These are phyloP conservation scores for Craterostigma plantagineum DNA, from an alignment of 257 asterid genomes.

Conservation along the genomic window DNA sequence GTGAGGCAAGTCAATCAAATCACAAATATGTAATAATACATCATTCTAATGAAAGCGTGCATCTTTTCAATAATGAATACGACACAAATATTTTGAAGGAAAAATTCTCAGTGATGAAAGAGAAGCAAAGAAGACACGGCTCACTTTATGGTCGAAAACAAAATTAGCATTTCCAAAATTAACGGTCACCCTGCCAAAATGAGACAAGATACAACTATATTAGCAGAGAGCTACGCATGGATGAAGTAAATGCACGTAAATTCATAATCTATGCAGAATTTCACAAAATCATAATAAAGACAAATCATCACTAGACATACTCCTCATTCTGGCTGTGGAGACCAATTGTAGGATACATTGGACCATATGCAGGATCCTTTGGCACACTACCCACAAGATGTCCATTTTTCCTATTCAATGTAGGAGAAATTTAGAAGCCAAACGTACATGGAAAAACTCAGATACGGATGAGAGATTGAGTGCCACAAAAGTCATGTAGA, in stretches of 20 bases:
- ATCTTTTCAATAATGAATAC: no score
- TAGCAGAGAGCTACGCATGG: conserved; percentile 5
- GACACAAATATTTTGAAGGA: no score
- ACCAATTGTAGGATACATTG: conserved; percentile 74
- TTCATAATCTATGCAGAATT: conserved; percentile 9
- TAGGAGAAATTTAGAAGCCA: conserved; percentile 8
- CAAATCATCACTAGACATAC: conserved; percentile 31
- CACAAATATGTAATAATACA: no score
- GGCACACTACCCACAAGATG: conserved; percentile 47
- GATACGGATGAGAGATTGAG: not conserved
- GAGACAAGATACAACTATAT: no score
- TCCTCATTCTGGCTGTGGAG: conserved; percentile 95
- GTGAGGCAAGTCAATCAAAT: no score
- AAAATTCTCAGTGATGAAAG: no score
- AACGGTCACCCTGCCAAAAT: conserved; percentile 57
- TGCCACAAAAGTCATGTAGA: no score
- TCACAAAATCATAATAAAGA: conserved; percentile 8
- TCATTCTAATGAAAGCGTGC: no score
- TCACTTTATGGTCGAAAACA: conserved; percentile 68
- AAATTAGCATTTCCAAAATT: conserved; percentile 79
- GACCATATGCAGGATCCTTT: conserved; percentile 74
- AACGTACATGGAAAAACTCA: conserved; percentile 9
- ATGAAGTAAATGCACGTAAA: conserved; percentile 7
- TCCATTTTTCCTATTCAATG: conserved; percentile 72
- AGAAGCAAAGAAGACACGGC: conserved; percentile 7